Percentiles rank a stretch among this genome's conserved stretches.
Evolutionary conservation across 306 rosid species (phyloP).

Genomic region (Dryas alaskensis): DNA sequence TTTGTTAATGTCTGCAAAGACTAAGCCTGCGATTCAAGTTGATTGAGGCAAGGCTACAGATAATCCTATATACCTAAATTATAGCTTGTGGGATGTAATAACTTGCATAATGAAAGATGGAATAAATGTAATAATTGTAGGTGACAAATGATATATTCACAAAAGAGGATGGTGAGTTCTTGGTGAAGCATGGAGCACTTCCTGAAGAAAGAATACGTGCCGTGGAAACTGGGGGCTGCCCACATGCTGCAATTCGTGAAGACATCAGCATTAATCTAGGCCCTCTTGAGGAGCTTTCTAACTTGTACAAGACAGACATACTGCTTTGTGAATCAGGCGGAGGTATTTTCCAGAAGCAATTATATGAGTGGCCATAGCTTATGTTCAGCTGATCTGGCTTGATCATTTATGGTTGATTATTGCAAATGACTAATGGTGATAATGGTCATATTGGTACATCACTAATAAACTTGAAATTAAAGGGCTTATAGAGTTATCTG

Average conservation of each 20-base stretch:
- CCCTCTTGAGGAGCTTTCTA: slow-evolving; percentile 90
- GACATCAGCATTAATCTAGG: slow-evolving; percentile 98
- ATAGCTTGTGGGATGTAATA: background rate
- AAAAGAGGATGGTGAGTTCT: slow-evolving; percentile 93
- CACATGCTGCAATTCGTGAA: slow-evolving; percentile 93
- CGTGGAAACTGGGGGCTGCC: slow-evolving; percentile 97
- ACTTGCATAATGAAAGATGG: background rate
- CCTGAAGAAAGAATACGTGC: slow-evolving; percentile 95
- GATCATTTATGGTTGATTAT: background rate
- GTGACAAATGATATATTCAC: slow-evolving; percentile 99
- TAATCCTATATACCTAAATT: background rate
- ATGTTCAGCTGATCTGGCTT: background rate
- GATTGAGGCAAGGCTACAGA: background rate
- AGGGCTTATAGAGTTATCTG: background rate
- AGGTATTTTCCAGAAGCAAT: slow-evolving; percentile 43
- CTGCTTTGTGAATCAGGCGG: slow-evolving; percentile 99
- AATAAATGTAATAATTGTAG: slow-evolving; percentile 24
- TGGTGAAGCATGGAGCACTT: slow-evolving; percentile 89
- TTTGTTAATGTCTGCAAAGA: background rate
- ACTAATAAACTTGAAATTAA: background rate
- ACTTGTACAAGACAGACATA: slow-evolving; percentile 66
- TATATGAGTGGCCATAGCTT: background rate
- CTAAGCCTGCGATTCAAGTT: background rate
- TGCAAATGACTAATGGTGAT: slow-evolving; percentile 4
- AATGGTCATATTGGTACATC: background rate